A percentile compares a stretch with the other conserved stretches of the same genome.
phyloP scores from a whole-genome alignment of 495 filamentous ascomycete species.

The Hypoxylon fragiforme region DNA sequence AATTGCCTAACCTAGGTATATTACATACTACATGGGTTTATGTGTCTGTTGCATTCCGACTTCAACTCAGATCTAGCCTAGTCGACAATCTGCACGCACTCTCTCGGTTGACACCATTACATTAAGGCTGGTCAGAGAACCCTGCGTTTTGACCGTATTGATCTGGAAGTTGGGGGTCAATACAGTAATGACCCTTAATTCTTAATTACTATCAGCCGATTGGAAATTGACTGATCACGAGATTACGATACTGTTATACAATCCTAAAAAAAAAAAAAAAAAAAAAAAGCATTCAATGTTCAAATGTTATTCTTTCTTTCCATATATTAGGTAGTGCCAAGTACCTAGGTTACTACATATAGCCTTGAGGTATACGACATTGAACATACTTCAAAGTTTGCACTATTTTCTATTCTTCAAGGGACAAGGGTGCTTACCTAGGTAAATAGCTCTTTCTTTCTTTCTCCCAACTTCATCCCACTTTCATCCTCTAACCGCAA shows the following conservation, averaged over 20 bases:
- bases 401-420: not conserved
- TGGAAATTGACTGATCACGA: slow-evolving; percentile 7
- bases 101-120: slow-evolving; percentile 10
- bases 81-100: slow-evolving; percentile 28
- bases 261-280: no score
- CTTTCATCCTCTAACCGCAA: slow-evolving; percentile 3
- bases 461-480: slow-evolving; percentile 10
- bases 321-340: no score
- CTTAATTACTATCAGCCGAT: slow-evolving; percentile 29
- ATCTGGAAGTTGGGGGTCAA: slow-evolving; percentile 26
- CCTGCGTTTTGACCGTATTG: slow-evolving; percentile 18
- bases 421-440: no score
- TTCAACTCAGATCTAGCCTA: slow-evolving; percentile 30
- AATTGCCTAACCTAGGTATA: not conserved
- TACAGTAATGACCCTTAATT: slow-evolving; percentile 23
- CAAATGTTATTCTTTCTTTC: no score
- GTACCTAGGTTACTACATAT: no score
- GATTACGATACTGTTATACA: slow-evolving; percentile 27
- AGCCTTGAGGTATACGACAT: no score
- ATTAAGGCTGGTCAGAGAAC: slow-evolving; percentile 13
- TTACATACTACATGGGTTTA: slow-evolving; percentile 27
- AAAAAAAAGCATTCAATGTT: no score
- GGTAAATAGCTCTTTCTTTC: not conserved
- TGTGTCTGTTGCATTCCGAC: slow-evolving; percentile 10
- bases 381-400: no score